Percentiles rank a stretch among this genome's conserved stretches.
Evolutionary conservation across 1,139 yeast genomes (phyloP).

Genomic region (Lizanozyma gosingica): DNA sequence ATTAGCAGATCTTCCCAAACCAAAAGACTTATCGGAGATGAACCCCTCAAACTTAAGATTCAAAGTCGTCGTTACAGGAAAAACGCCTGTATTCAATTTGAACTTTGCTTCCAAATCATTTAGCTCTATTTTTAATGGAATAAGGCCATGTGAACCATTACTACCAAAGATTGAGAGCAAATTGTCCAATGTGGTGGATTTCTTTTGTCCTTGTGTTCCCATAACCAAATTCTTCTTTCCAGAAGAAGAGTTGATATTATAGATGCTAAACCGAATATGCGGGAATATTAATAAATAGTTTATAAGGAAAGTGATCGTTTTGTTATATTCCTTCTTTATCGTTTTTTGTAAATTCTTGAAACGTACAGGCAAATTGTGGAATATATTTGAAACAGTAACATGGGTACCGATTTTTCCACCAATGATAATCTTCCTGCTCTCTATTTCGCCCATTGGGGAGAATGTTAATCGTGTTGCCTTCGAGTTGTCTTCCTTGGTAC

Average conservation of each 20-base stretch:
- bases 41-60: constrained; percentile 42
- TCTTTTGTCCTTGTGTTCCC: constrained; percentile 37
- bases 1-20: constrained; percentile 57
- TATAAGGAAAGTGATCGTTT: constrained; percentile 53
- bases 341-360: constrained; percentile 63
- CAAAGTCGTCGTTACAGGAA: constrained; percentile 7
- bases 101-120: constrained; percentile 14
- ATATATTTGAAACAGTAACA: constrained; percentile 42
- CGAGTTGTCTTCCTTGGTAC: constrained; percentile 43
- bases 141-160: constrained; percentile 48
- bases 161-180: constrained; percentile 66
- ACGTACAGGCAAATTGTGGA: constrained; percentile 65
- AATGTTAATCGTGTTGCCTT: constrained; percentile 47
- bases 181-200: constrained; percentile 34
- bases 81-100: constrained; percentile 9
- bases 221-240: constrained; percentile 45
- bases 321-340: constrained; percentile 61
- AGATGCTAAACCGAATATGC: constrained; percentile 49
- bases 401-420: constrained; percentile 58
- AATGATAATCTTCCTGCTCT: constrained; percentile 20
- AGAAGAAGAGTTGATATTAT: constrained; percentile 34
- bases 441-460: constrained; percentile 43
- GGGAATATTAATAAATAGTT: constrained; percentile 58
- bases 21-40: constrained; percentile 70
- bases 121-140: constrained; percentile 30